Base-by-base conservation (phyloP, 1,284 basidiomycete species). In the Cryptococcus sp. region DNA sequence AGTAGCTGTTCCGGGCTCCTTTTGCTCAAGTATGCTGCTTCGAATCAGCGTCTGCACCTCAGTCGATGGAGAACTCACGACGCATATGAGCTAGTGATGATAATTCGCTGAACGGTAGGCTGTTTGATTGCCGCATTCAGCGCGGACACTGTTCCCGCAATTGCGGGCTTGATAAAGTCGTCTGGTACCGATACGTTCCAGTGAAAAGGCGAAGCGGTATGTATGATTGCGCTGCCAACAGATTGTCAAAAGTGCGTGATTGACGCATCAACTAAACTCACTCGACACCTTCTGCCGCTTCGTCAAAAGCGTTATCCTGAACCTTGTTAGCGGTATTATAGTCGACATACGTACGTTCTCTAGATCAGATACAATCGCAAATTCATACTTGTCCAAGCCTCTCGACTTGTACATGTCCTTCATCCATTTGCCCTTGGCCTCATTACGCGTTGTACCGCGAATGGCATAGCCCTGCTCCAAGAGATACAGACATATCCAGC, bases 351-450 rank as follows among this genome's bases (percentile, higher is more conserved):
- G 46, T 50, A 81, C 80, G 76, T 80, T 79, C 38, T 80, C 80
- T 59, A 85, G 80, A 63, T 85, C 84, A 15, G 80, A 73, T 6
- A 83, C 83, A 19, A 83, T 72, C 46, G 79, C 80, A 63, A 80
- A 62, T 59, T 82, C 81, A 59, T 82, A 77, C 66, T 79, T 80
- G 61, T 81, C 79, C 15, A 55, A 57, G 10, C 64, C 64, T 23
- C 55, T n/a, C 3, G 25, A 45, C 10, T 23, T 26, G 47, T 58
- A 78, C 54, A 78, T 67, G 3, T 78, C 53, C 53, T 71, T 64
- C 44, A 78, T 68, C 63, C 78, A 79, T 3, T 77, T 64, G 5
- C 79, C 78, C 67, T 81, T 81, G 19, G 69, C 71, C 1, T 58
- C 59, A 23, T 68, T 73, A 15, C 80, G 72, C 6, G 80, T 76